A percentile compares a stretch with the other conserved stretches of the same genome.
phyloP scores from a whole-genome alignment of 2,329 filamentous ascomycete genomes.

The Fusarium sp. region DNA sequence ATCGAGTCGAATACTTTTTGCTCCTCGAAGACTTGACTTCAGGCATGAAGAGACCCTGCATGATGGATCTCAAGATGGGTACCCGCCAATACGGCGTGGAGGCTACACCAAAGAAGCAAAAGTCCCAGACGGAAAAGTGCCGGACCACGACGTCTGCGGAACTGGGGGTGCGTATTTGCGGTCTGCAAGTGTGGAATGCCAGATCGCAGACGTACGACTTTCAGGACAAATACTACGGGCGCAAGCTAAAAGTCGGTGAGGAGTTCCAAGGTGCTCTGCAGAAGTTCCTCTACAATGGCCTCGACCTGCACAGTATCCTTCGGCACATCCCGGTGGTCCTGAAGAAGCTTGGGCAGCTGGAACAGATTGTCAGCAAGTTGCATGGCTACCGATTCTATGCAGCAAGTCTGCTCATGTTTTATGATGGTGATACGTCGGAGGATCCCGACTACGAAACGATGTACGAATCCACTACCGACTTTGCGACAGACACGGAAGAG shows the following conservation, averaged over 20 bases:
- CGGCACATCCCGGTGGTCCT: conserved; percentile 89
- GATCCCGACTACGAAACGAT: conserved; percentile 60
- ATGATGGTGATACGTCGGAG: conserved; percentile 78
- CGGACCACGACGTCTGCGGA: conserved; percentile 89
- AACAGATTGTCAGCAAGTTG: conserved; percentile 80
- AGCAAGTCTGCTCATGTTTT: conserved; percentile 92
- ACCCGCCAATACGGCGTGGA: conserved; percentile 96
- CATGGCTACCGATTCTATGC: conserved; percentile 94
- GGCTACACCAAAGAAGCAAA: conserved; percentile 88
- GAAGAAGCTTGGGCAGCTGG: conserved; percentile 81
- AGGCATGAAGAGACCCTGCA: conserved; percentile 95
- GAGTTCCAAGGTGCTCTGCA: conserved; percentile 91
- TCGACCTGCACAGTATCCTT: conserved; percentile 78
- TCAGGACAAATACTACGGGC: conserved; percentile 97
- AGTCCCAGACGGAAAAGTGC: conserved; percentile 92
- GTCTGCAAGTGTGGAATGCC: conserved; percentile 94
- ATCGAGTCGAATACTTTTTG: conserved; percentile 89
- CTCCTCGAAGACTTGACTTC: conserved; percentile 93
- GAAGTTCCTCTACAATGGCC: conserved; percentile 89
- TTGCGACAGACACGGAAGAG: conserved; percentile 66
- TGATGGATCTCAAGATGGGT: conserved; percentile 98
- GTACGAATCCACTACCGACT: conserved; percentile 66
- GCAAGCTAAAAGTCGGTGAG: conserved; percentile 81
- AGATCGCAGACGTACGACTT: conserved; percentile 87
- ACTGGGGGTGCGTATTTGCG: conserved; percentile 91